Evolutionary conservation across 768 basidiomycete species (phyloP).

Genomic region (Calocybe indica): DNA sequence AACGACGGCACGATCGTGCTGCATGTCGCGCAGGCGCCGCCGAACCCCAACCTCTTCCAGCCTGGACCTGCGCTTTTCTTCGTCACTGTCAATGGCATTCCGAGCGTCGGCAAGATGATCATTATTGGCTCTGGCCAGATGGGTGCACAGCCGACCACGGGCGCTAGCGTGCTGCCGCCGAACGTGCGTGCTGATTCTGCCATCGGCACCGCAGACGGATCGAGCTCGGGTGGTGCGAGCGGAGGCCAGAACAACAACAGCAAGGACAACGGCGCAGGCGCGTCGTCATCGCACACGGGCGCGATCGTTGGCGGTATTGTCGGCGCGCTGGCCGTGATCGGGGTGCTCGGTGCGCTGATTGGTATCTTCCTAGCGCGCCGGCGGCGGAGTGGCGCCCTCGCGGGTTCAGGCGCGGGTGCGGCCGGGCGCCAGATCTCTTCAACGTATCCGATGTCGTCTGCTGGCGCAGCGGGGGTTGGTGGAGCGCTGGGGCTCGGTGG

Average conservation of each 20-base stretch:
- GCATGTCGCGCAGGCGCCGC: constrained; percentile 78
- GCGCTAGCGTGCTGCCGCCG: constrained; percentile 40
- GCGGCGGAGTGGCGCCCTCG: constrained; percentile 33
- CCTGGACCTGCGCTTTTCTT: constrained; percentile 74
- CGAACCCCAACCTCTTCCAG: constrained; percentile 79
- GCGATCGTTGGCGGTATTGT: constrained; percentile 45
- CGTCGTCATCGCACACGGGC: constrained; percentile 27
- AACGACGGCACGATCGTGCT: constrained; percentile 68
- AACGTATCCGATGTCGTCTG: constrained; percentile 17
- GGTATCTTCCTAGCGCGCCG: constrained; percentile 49
- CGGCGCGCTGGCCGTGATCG: constrained; percentile 47
- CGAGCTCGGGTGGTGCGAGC: constrained; percentile 6
- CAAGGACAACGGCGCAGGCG: constrained; percentile 9
- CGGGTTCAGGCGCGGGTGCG: constrained; percentile 12
- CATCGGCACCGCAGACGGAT: constrained; percentile 27
- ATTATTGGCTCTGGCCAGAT: constrained; percentile 65
- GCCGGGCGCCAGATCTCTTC: constrained; percentile 4
- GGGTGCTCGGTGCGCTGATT: constrained; percentile 43
- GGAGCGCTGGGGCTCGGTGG: constrained; percentile 14
- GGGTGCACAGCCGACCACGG: constrained; percentile 46
- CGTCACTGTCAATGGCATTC: constrained; percentile 71
- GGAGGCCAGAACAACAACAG: constrained; percentile 5
- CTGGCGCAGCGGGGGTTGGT: constrained; percentile 7
- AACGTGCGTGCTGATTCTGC: constrained; percentile 40
- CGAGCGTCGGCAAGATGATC: constrained; percentile 59